These are phyloP conservation scores for Herpetomonas samuelpessoai DNA, from an alignment of 208 protist species.

Conservation along the genomic window DNA sequence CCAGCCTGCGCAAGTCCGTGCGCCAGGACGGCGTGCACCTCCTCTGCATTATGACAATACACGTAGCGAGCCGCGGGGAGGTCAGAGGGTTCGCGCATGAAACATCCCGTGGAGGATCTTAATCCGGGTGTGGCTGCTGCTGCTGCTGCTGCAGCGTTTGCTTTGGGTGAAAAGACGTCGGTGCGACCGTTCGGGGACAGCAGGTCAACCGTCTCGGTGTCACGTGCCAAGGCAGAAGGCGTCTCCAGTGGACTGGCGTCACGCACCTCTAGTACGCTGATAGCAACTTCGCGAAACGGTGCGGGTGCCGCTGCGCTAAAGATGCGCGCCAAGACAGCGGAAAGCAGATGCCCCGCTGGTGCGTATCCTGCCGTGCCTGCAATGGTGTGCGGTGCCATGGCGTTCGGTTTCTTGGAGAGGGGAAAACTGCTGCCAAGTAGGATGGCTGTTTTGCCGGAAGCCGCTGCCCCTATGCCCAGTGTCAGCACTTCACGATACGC, in stretches of 20 bases:
- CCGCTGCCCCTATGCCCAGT: slow-evolving; percentile 6
- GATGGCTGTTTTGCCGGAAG: slow-evolving; percentile 15
- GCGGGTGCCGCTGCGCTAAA: background rate
- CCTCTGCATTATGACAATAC: slow-evolving; percentile 4
- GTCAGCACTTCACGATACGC: slow-evolving; percentile 12
- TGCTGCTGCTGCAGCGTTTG: background rate
- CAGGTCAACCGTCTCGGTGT: slow-evolving; percentile 9
- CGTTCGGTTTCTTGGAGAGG: too few species aligned
- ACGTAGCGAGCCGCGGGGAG: slow-evolving; percentile 42
- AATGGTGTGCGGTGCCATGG: too few species aligned
- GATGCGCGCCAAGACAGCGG: background rate
- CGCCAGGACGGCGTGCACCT: slow-evolving; percentile 20
- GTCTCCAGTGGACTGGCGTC: background rate
- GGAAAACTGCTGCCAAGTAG: too few species aligned
- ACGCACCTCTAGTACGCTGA: slow-evolving; percentile 17
- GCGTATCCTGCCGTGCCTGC: too few species aligned
- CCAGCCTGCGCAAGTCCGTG: slow-evolving; percentile 10
- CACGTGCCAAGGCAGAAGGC: background rate
- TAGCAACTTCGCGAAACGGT: slow-evolving; percentile 3
- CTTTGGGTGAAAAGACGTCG: background rate
- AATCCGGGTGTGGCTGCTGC: background rate
- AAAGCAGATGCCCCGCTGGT: background rate
- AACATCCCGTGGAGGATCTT: slow-evolving; percentile 33
- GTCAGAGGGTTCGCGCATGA: slow-evolving; percentile 36
- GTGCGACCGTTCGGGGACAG: slow-evolving; percentile 7